These are phyloP conservation scores for Penicillium silybi DNA, from an alignment of 495 filamentous ascomycete species.

Conservation along the genomic window DNA sequence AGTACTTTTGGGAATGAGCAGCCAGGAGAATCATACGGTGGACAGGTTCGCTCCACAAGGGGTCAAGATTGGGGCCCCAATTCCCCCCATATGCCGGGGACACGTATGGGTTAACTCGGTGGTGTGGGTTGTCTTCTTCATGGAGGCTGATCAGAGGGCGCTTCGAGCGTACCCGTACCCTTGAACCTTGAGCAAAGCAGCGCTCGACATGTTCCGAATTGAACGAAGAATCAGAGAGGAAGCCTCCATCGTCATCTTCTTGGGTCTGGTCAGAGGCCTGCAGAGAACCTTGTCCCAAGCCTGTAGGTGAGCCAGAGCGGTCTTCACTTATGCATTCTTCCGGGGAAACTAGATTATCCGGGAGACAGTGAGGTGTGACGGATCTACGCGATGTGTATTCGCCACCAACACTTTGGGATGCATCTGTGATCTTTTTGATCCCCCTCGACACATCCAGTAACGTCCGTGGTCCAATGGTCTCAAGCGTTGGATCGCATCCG, in stretches of 20 bases:
- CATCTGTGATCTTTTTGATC: slow-evolving; percentile 20
- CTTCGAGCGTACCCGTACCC: background rate
- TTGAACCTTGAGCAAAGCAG: background rate
- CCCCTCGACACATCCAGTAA: slow-evolving; percentile 32
- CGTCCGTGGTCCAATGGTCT: slow-evolving; percentile 9
- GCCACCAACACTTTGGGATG: slow-evolving; percentile 14
- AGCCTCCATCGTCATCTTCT: background rate
- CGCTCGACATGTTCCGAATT: background rate
- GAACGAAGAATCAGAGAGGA: background rate
- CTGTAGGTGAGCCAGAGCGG: background rate
- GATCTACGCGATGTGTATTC: background rate
- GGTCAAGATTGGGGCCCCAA: background rate
- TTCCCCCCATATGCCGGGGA: background rate
- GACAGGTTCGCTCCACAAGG: background rate
- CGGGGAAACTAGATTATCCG: slow-evolving; percentile 28
- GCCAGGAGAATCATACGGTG: slow-evolving; percentile 14
- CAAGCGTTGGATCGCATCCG: slow-evolving; percentile 34
- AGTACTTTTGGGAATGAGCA: background rate
- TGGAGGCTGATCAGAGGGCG: slow-evolving; percentile 9
- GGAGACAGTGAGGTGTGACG: background rate
- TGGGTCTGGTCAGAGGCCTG: background rate
- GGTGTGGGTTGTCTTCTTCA: slow-evolving; percentile 16
- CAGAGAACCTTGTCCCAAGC: background rate
- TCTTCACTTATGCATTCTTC: slow-evolving; percentile 21
- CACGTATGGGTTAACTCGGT: background rate